Evolutionary conservation across 2,329 filamentous ascomycete genomes (phyloP).

Genomic region (Gremmenia infestans): DNA sequence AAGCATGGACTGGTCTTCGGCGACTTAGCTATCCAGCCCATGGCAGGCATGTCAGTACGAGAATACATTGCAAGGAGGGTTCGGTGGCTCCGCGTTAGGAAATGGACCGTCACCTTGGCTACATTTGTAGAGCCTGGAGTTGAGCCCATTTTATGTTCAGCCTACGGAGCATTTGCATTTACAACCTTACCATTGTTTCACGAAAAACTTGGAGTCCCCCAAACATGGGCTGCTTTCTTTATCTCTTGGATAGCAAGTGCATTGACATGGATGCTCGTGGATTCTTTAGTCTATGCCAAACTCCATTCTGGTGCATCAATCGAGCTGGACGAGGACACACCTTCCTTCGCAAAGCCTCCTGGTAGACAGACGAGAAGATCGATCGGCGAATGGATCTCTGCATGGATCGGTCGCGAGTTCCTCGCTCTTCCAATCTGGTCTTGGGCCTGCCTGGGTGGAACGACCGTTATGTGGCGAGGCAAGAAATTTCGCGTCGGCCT

Average conservation of each 20-base stretch:
- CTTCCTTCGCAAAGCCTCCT: conserved; percentile 68
- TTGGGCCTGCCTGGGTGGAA: conserved; percentile 84
- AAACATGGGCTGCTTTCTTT: conserved; percentile 63
- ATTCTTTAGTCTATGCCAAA: conserved; percentile 67
- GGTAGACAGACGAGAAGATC: conserved; percentile 44
- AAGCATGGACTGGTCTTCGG: conserved; percentile 84
- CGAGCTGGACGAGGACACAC: conserved; percentile 66
- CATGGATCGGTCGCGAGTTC: conserved; percentile 80
- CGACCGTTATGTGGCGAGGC: conserved; percentile 83
- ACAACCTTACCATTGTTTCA: conserved; percentile 67
- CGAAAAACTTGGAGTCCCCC: conserved; percentile 46
- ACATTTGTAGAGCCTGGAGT: conserved; percentile 91
- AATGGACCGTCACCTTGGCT: conserved; percentile 85
- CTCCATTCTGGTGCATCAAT: conserved; percentile 71
- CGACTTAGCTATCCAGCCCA: conserved; percentile 85
- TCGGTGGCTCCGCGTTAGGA: conserved; percentile 87
- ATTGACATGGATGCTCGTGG: conserved; percentile 65
- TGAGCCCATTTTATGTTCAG: conserved; percentile 78
- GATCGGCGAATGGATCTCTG: conserved; percentile 67
- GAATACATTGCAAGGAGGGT: conserved; percentile 78
- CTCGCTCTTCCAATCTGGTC: conserved; percentile 86
- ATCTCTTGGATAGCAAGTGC: conserved; percentile 64
- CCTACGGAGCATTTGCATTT: conserved; percentile 72
- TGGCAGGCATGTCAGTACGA: conserved; percentile 70
- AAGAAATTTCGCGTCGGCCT: conserved; percentile 74